Evolutionary conservation across 1,139 yeast genomes (phyloP).

Genomic region (Debaryomycetaceae sp.): DNA sequence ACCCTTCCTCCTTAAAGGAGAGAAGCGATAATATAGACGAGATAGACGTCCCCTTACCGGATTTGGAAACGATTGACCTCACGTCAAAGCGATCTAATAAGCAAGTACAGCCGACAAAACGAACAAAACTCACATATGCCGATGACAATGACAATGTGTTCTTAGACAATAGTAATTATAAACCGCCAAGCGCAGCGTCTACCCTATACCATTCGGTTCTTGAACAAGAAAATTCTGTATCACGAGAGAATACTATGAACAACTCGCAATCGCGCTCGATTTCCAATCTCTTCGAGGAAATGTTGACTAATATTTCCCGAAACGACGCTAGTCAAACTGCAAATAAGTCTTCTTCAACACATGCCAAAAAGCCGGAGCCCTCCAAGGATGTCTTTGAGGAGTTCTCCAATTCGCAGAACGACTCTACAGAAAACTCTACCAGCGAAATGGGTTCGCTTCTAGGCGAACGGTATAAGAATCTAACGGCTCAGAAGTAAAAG

Average conservation of each 20-base stretch:
- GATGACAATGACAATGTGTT: slow-evolving; percentile 30
- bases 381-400: slow-evolving; percentile 10
- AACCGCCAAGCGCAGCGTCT: slow-evolving; percentile 22
- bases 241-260: slow-evolving; percentile 7
- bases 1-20: slow-evolving; percentile 2
- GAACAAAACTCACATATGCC: slow-evolving; percentile 9
- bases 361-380: slow-evolving; percentile 4
- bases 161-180: slow-evolving; percentile 19
- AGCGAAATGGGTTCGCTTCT: slow-evolving; percentile 31
- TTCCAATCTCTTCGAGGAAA: slow-evolving; percentile 32
- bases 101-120: slow-evolving; percentile 3
- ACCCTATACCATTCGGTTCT: slow-evolving; percentile 30
- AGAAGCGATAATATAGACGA: slow-evolving; percentile 11
- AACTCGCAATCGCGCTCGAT: slow-evolving; percentile 22
- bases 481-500: slow-evolving; percentile 12
- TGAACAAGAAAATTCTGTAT: slow-evolving; percentile 9
- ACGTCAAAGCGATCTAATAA: slow-evolving; percentile 9
- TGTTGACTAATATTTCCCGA: slow-evolving; percentile 7
- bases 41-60: slow-evolving; percentile 21
- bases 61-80: slow-evolving; percentile 22
- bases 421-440: slow-evolving; percentile 22
- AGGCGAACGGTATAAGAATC: slow-evolving; percentile 25
- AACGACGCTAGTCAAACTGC: slow-evolving; percentile 5
- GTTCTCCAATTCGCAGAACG: slow-evolving; percentile 6
- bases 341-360: slow-evolving; percentile 2